These are phyloP conservation scores for Cytospora chrysosperma DNA, from an alignment of 2,329 filamentous ascomycete species.

Conservation along the genomic window DNA sequence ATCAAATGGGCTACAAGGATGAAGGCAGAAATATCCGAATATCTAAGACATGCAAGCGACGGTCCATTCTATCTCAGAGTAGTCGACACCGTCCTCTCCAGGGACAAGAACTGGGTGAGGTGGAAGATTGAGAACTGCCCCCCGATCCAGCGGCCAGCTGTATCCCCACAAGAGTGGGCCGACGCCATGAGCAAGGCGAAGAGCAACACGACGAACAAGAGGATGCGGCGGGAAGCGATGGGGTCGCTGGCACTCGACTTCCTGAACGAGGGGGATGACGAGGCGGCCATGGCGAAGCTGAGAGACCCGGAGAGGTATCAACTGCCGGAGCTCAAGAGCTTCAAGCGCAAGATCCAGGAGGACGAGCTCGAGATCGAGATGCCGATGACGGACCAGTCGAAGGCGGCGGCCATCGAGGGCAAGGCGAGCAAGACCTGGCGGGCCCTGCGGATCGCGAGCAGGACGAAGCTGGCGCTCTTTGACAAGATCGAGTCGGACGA, in stretches of 20 bases:
- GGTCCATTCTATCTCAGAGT: slow-evolving; percentile 94
- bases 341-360: slow-evolving; percentile 70
- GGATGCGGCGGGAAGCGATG: slow-evolving; percentile 65
- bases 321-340: slow-evolving; percentile 67
- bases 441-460: slow-evolving; percentile 76
- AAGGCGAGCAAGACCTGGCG: slow-evolving; percentile 92
- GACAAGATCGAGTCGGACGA: slow-evolving; percentile 85
- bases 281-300: slow-evolving; percentile 64
- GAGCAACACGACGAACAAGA: slow-evolving; percentile 68
- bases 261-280: slow-evolving; percentile 63
- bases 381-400: slow-evolving; percentile 63
- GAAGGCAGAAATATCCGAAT: slow-evolving; percentile 75
- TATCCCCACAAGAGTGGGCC: slow-evolving; percentile 67
- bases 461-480: slow-evolving; percentile 71
- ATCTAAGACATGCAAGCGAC: slow-evolving; percentile 74
- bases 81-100: slow-evolving; percentile 91
- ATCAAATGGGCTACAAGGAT: slow-evolving; percentile 81
- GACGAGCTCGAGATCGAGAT: slow-evolving; percentile 87
- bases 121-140: slow-evolving; percentile 97
- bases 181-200: slow-evolving; percentile 66
- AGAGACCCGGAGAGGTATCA: slow-evolving; percentile 64
- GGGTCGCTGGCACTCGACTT: slow-evolving; percentile 77
- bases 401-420: slow-evolving; percentile 57
- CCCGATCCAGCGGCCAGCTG: slow-evolving; percentile 73
- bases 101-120: slow-evolving; percentile 98